A percentile compares a stretch with the other conserved stretches of the same genome.
Conservation (phyloP, 2,329 filamentous ascomycete species). For the Neonectria sp. region DNA sequence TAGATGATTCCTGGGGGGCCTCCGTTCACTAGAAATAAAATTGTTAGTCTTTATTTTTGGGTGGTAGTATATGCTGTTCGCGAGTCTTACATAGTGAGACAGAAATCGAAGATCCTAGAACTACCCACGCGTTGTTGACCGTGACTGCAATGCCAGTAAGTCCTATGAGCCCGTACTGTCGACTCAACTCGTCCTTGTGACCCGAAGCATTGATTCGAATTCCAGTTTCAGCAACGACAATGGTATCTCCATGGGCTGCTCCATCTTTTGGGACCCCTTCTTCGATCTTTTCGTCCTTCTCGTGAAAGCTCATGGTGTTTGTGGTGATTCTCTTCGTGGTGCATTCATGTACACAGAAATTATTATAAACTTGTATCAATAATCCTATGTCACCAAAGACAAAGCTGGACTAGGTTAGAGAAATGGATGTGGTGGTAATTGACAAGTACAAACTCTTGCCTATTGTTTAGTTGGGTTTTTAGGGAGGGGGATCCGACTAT, state of each 20-base stretch:
- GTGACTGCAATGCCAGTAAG: constrained; percentile 46
- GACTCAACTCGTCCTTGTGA: constrained; percentile 40
- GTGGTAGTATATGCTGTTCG: neutral
- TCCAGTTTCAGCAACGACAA: constrained; percentile 29
- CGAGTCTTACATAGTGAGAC: constrained; percentile 37
- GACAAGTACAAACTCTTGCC: neutral
- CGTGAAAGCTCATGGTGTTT: constrained; percentile 2
- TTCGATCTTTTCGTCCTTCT: constrained; percentile 22
- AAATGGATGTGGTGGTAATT: neutral
- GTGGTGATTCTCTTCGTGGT: neutral
- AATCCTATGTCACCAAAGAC: neutral
- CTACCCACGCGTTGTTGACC: constrained; percentile 48
- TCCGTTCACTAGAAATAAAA: constrained; percentile 36
- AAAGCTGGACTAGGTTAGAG: neutral
- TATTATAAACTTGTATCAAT: neutral
- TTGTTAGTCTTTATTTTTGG: constrained; percentile 4
- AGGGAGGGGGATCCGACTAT: constrained; percentile 4
- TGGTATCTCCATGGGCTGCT: constrained; percentile 22
- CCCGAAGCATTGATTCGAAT: constrained; percentile 38
- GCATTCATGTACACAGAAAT: neutral
- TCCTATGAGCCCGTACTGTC: constrained; percentile 44
- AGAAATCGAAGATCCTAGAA: constrained; percentile 44
- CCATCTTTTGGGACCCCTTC: constrained; percentile 28
- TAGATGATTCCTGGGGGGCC: constrained; percentile 45
- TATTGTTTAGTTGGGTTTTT: neutral